These are phyloP conservation scores for Trichomonas gallinae DNA, from an alignment of 208 protist genomes.

Conservation along the genomic window DNA sequence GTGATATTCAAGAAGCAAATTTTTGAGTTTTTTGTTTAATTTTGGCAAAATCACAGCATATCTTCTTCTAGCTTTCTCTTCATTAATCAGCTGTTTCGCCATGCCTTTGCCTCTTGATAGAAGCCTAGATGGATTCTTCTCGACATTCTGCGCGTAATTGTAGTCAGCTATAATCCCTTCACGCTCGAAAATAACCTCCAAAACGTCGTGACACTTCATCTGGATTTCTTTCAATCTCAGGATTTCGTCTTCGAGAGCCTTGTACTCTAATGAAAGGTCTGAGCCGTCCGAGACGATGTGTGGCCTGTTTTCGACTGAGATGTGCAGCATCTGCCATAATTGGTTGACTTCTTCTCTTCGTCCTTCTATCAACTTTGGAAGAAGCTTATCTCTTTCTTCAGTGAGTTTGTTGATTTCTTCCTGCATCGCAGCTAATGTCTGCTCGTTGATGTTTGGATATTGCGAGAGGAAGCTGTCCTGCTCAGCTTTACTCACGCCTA, in stretches of 20 bases:
- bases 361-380: background rate
- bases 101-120: background rate
- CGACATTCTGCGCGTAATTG: background rate
- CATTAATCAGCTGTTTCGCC: background rate
- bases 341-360: background rate
- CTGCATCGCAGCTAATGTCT: background rate
- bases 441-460: background rate
- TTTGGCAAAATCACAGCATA: background rate
- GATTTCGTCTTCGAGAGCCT: background rate
- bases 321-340: background rate
- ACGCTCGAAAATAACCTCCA: background rate
- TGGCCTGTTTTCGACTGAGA: background rate
- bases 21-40: background rate
- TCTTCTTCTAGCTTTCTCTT: constrained; percentile 14
- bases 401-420: background rate
- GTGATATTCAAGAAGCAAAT: background rate
- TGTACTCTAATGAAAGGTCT: background rate
- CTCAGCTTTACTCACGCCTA: background rate
- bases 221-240: background rate
- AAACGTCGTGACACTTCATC: background rate
- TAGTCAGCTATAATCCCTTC: background rate
- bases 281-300: background rate
- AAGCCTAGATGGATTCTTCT: background rate
- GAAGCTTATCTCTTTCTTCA: background rate
- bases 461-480: background rate